Evolutionary conservation across 1,139 yeast genomes (phyloP), one percentile per base, ranked within the genome.

Genomic region (Yamadazyma spencermartinsiae): DNA sequence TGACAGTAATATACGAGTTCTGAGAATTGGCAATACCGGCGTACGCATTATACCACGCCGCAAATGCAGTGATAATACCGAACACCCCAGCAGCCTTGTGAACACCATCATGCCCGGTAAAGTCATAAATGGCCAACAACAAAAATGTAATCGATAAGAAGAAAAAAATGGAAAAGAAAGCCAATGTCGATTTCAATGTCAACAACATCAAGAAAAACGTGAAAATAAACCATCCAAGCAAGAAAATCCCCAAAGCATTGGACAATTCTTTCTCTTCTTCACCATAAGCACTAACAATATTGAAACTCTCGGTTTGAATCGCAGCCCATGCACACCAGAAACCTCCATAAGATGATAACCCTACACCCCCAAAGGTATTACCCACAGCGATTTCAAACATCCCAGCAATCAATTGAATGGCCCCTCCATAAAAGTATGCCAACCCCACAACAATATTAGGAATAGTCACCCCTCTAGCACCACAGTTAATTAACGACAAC

Each of bases 311-410:
- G 40, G 82, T 79, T 46, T 78, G 70, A 44, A 89, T 74, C 19
- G 92, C 90, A 45, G 80, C 94, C 63, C 78, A 85, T 31, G 90
- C 72, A 60, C 86, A 72, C 97, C 97, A 89, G 64, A 88, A 89
- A 1, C 92, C 95, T 45, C 95, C 96, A 57, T 71, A 89, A 5
- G 94, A 83, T 17, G 83, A 65, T 43, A 88, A 73, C 3, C 95
- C 95, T 38, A 86, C 78, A 43, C 88, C 96, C 80, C 95, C 96
- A 70, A 88, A 89, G 39, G 96, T 82, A 68, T 88, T 87, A 54
- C 89, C 95, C 31, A 74, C 67, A 16, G 84, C 83, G 51, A 82
- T 72, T 55, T 82, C 88, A 76, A 85, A 82, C 79, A 83, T 76
- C 41, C 88, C 89, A 19, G 95, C 94, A 72, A 70, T 52, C 36